Percentiles rank a stretch among this genome's conserved stretches.
These are phyloP conservation scores for Ceratobasidium theobromae DNA, from an alignment of 1,284 basidiomycete species.

Conservation along the genomic window DNA sequence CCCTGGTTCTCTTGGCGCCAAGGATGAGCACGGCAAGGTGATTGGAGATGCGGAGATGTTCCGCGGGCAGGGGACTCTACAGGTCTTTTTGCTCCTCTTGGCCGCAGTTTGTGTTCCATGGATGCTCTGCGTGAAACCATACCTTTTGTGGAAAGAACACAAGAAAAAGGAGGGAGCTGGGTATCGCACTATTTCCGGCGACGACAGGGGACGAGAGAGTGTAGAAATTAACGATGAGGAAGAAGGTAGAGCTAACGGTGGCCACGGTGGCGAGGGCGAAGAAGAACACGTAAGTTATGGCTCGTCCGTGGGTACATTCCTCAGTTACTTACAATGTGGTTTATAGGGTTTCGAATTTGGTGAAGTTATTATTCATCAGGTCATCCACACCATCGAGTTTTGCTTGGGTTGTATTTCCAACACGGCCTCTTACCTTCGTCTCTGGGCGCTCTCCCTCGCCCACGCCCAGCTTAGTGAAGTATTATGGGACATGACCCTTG, in stretches of 20 bases:
- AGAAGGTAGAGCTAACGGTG: constrained; percentile 74
- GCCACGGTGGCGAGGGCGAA: constrained; percentile 63
- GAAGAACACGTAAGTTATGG: constrained; percentile 46
- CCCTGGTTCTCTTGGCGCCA: constrained; percentile 65
- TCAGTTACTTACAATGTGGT: not conserved
- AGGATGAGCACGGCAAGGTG: constrained; percentile 47
- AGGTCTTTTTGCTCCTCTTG: constrained; percentile 76
- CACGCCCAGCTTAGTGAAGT: constrained; percentile 98
- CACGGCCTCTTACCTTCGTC: constrained; percentile 97
- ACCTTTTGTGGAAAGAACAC: constrained; percentile 89
- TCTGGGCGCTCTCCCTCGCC: constrained; percentile 97
- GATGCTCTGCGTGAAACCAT: constrained; percentile 94
- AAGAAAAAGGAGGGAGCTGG: constrained; percentile 82
- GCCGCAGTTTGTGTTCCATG: constrained; percentile 93
- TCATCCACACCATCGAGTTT: constrained; percentile 99
- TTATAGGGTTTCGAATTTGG: constrained; percentile 78
- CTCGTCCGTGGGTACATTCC: not conserved
- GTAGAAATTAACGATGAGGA: constrained; percentile 78
- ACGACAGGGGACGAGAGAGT: constrained; percentile 54
- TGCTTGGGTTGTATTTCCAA: constrained; percentile 98
- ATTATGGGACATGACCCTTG: constrained; percentile 84
- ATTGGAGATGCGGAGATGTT: constrained; percentile 66
- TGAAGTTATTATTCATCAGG: constrained; percentile 94
- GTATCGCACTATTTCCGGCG: constrained; percentile 66
- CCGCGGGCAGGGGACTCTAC: constrained; percentile 84